These are phyloP conservation scores for Colletotrichum paranaense DNA, from an alignment of 2,329 filamentous ascomycete species.

Conservation along the genomic window DNA sequence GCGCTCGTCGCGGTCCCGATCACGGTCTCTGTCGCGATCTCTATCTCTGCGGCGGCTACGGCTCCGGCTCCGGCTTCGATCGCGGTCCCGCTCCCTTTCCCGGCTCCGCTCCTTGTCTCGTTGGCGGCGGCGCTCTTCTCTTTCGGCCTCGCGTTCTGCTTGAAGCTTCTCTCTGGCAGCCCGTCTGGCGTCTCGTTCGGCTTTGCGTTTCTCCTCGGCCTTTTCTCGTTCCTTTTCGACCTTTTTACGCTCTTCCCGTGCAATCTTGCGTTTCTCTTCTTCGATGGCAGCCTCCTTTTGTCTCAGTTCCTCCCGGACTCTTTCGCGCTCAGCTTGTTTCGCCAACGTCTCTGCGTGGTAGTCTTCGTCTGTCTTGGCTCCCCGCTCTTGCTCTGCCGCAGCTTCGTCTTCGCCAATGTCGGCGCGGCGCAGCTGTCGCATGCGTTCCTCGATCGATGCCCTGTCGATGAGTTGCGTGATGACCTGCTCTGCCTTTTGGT, in stretches of 20 bases:
- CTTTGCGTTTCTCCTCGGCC: conserved; percentile 61
- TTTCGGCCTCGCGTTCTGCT: conserved; percentile 62
- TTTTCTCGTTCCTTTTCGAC: conserved; percentile 61
- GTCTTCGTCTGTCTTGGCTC: conserved; percentile 78
- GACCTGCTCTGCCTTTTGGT: conserved; percentile 75
- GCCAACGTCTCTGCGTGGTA: conserved; percentile 76
- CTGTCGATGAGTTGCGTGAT: conserved; percentile 75
- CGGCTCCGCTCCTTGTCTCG: conserved; percentile 55
- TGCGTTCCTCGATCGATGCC: conserved; percentile 73
- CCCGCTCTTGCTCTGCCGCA: conserved; percentile 71
- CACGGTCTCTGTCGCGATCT: conserved; percentile 44
- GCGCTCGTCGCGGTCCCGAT: conserved; percentile 44
- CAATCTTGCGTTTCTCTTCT: conserved; percentile 70
- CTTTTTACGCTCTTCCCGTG: conserved; percentile 65
- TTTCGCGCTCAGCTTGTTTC: conserved; percentile 70
- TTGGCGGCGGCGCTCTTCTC: conserved; percentile 62
- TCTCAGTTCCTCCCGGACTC: conserved; percentile 69
- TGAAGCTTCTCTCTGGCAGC: conserved; percentile 53
- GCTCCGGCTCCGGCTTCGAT: conserved; percentile 42
- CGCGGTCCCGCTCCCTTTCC: conserved; percentile 52
- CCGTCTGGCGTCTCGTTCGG: conserved; percentile 61
- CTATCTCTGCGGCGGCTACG: conserved; percentile 38
- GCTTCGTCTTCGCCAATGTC: conserved; percentile 79
- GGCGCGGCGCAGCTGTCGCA: conserved; percentile 74
- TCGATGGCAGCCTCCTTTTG: conserved; percentile 70